These are phyloP conservation scores for Conticribra guillardii DNA, from an alignment of 108 stramenopile genomes.

Conservation along the genomic window DNA sequence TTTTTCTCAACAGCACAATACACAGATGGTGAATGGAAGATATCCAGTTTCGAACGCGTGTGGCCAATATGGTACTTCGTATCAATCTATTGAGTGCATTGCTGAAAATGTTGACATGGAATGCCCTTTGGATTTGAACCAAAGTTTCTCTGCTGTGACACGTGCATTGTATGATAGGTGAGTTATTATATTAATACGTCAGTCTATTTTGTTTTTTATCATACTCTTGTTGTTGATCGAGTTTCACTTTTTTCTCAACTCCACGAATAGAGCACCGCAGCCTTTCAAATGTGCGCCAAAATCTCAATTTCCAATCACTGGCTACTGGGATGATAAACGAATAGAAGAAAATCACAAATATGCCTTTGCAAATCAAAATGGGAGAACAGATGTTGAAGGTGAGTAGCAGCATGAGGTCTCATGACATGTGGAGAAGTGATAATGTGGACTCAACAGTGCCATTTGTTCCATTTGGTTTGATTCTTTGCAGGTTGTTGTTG, in stretches of 20 bases:
- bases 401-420: no score
- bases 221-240: background rate
- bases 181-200: background rate
- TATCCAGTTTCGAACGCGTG: slow-evolving; percentile 40
- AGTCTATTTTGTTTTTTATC: background rate
- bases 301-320: slow-evolving; percentile 29
- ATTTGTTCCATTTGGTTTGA: background rate
- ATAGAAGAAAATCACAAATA: slow-evolving; percentile 21
- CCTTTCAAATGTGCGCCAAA: slow-evolving; percentile 42
- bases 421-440: no score
- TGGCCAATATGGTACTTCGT: slow-evolving; percentile 36
- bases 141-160: slow-evolving; percentile 31
- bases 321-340: slow-evolving; percentile 46
- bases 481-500: slow-evolving; percentile 46
- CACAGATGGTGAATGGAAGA: slow-evolving; percentile 20
- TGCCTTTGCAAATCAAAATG: slow-evolving; percentile 29
- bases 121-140: slow-evolving; percentile 35
- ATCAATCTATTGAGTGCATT: slow-evolving; percentile 35
- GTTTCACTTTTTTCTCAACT: background rate
- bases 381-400: slow-evolving; percentile 49
- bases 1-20: slow-evolving; percentile 10
- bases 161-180: slow-evolving; percentile 14
- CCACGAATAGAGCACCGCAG: slow-evolving; percentile 23
- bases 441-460: background rate
- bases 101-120: slow-evolving; percentile 9